Evolutionary conservation across 192 early-diverging fungal genomes (phyloP), one percentile per base, ranked within the genome.

Genomic region (Coemansia sp.): DNA sequence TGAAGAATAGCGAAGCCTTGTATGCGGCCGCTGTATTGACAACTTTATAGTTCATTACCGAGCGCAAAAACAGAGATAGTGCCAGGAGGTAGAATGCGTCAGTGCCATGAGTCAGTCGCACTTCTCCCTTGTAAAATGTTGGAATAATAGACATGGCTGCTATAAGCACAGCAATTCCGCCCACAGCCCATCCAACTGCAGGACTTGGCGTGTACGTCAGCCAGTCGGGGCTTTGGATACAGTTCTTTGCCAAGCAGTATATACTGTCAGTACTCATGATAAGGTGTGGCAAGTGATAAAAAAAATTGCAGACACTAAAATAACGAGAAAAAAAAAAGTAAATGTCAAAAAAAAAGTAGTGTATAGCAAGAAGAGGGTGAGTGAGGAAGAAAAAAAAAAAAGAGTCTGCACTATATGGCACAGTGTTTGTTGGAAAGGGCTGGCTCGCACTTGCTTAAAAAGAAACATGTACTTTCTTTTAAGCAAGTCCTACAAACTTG

Each of bases 1-100:
- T 64, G 49, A 77, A 77, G 35, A 72, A 68, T 30, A 77, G 38
- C 2, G 75, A 77, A 5, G 70, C 75, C 28, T 68, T 72, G 39
- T 77, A 77, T 11, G 71, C 67, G n/a, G 58, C 46, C 0, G 49
- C 44, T 49, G 71, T 72, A 58, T 68, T 64, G 2, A 66, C 75
- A 0, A 33, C n/a, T 9, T 46, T 40, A 37, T 57, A 64, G 47
- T 67, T 68, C 0, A 77, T 26, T 8, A 63, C 75, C 1, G 75
- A 70, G 11, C 75, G 75, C 21, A 77, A 50, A 44, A 65, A 72
- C 62, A 77, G 40, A 17, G 62, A 55, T 0, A 77, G 67, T 10
- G 65, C 70, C 55, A 58, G 19, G 30, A 6, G 68, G 70, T 23
- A 69, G 32, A 21, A 33, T 39, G 59, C 23, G 59, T 23, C 32